Base-by-base conservation (phyloP, 176 grass and related monocot genomes). In the Calamus simplicifolius region DNA sequence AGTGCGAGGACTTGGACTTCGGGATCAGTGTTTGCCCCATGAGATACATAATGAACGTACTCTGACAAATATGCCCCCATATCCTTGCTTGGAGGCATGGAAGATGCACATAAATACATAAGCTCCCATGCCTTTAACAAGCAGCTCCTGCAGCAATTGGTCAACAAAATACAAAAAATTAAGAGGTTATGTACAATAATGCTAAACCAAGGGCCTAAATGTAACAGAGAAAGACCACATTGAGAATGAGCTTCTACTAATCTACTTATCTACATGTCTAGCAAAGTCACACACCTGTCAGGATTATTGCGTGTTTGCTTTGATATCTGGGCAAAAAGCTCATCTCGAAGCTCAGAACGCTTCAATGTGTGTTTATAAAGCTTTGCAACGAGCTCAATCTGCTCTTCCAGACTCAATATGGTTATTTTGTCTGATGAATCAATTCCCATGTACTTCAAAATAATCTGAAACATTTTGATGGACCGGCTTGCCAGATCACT, bases 1-100 rank as follows among this genome's bases (percentile, higher is more conserved):
- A 98, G 62, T 29, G 85, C 85, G 59, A 98, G 76, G 76, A 85
- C 73, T 67, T 80, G 84, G 64, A 98, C 76, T 69, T 92, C 85
- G 74, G 94, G 73, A 68, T 93, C 94, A 28, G 79, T 89, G 54
- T 63, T 85, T 59, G 70, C 63, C 21, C 94, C 88, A 71, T 98
- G 94, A 75, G 88, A 88, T 59, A 93, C 83, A 73, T 76, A 89
- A 76, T 93, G 94, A 72, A 98, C 81, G 71, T 98, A 98, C 66
- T 98, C 88, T 61, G 94, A 93, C 69, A 98, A 81, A 62, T 98
- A 98, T 79, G 84, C 94, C 57, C 94, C 94, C 7, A 98, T 98
- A 76, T 98, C 88, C 83, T 98, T 98, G 68, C 85, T 98, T 63
- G 94, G 94, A 29, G 94, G 88, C 94, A 98, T 98, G 51, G 94